These are phyloP conservation scores for Neurospora sp. DNA, from an alignment of 495 filamentous ascomycete species.

Conservation along the genomic window DNA sequence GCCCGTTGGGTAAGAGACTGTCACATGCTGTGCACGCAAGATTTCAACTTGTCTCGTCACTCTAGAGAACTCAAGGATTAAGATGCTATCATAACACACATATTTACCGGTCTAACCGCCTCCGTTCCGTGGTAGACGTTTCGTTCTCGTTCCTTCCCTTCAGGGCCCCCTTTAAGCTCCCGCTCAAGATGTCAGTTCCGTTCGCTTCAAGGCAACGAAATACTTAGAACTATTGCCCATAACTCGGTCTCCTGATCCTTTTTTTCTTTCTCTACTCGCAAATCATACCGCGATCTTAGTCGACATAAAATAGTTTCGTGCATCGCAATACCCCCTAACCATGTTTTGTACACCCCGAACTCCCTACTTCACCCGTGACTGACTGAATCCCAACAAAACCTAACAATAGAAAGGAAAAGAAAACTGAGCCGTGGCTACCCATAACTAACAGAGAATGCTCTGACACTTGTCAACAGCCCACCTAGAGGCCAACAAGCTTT, in stretches of 20 bases:
- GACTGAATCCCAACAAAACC: background rate
- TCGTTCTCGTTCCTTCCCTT: background rate
- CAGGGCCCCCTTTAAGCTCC: background rate
- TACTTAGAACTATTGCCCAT: background rate
- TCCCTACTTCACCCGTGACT: background rate
- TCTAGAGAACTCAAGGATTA: background rate
- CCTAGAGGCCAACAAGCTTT: background rate
- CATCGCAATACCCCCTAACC: background rate
- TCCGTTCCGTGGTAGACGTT: background rate
- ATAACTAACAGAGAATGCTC: background rate
- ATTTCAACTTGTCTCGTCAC: background rate
- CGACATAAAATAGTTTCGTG: background rate
- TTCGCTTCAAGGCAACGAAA: background rate
- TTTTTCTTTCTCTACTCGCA: background rate
- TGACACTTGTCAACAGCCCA: background rate
- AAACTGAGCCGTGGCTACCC: background rate
- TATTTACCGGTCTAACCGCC: background rate
- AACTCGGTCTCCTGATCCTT: background rate
- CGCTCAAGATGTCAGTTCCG: background rate
- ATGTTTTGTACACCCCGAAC: background rate
- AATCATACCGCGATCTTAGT: background rate
- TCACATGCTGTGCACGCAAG: background rate
- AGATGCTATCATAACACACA: background rate
- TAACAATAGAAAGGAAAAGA: background rate
- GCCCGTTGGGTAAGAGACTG: background rate